These are phyloP conservation scores for Colletotrichum siamense DNA, from an alignment of 2,329 filamentous ascomycete species.

Conservation along the genomic window DNA sequence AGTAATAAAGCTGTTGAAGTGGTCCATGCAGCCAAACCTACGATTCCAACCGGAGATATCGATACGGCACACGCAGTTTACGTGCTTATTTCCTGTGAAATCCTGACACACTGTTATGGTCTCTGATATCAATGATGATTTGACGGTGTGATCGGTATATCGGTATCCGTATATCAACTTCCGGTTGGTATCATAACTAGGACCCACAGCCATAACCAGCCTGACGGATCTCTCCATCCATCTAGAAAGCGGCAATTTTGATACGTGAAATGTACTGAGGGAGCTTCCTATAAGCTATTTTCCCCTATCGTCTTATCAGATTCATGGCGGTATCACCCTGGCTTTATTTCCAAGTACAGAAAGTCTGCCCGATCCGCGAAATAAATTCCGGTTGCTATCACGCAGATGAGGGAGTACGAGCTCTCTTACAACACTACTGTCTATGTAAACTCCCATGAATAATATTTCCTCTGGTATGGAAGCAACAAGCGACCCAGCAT, in stretches of 20 bases:
- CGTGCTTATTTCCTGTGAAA: neutral
- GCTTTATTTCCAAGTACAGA: neutral
- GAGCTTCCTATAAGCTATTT: neutral
- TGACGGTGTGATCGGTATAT: too few relatives aligned
- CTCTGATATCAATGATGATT: neutral
- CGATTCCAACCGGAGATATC: neutral
- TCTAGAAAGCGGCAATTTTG: neutral
- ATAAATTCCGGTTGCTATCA: neutral
- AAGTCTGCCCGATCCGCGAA: neutral
- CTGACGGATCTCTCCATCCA: neutral
- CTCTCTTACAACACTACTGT: neutral
- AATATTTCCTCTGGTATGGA: neutral
- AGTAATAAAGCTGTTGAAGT: neutral
- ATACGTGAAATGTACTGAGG: neutral
- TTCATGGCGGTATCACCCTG: neutral
- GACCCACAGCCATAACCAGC: neutral
- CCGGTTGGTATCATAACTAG: neutral
- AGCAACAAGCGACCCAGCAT: neutral
- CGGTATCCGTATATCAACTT: neutral
- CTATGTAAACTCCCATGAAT: neutral
- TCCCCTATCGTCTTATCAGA: neutral
- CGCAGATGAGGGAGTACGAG: neutral
- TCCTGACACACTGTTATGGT: neutral
- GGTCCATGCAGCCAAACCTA: neutral
- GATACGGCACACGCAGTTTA: neutral